Evolutionary conservation across 2,329 filamentous ascomycete species (phyloP).

Genomic region (Paracorniculantispora psalliotae): DNA sequence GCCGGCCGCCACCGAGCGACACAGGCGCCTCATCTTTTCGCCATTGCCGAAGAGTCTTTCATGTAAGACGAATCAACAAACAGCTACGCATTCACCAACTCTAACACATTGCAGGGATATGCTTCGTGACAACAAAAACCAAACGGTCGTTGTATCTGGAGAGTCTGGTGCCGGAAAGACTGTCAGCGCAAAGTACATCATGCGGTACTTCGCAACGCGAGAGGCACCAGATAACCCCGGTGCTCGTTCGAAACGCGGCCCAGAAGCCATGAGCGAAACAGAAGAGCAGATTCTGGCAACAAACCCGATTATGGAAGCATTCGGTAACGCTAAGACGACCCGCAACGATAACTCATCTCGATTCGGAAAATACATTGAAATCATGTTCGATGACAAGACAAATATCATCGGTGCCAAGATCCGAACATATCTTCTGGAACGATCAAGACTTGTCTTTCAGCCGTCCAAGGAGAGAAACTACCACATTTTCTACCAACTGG

Average conservation of each 20-base stretch:
- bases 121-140: conserved; percentile 91
- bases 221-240: conserved; percentile 86
- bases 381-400: conserved; percentile 93
- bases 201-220: conserved; percentile 98
- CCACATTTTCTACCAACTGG: conserved; percentile 97
- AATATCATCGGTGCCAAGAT: conserved; percentile 98
- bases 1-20: conserved; percentile 94
- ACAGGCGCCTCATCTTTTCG: conserved; percentile 95
- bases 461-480: conserved; percentile 97
- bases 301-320: conserved; percentile 99
- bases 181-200: conserved; percentile 99
- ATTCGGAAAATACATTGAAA: conserved; percentile 99
- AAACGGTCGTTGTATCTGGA: conserved; percentile 98
- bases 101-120: conserved; percentile 70
- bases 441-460: conserved; percentile 94
- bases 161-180: conserved; percentile 99
- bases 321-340: conserved; percentile 99
- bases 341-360: conserved; percentile 98
- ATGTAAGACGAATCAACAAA: conserved; percentile 55
- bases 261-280: conserved; percentile 88
- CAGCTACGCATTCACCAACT: conserved; percentile 4
- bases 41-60: conserved; percentile 97
- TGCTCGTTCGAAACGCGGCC: conserved; percentile 67
- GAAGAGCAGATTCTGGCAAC: conserved; percentile 98
- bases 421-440: conserved; percentile 89